Evolutionary conservation across 2,329 filamentous ascomycete species (phyloP).

Genomic region (Trichoderma koningii): DNA sequence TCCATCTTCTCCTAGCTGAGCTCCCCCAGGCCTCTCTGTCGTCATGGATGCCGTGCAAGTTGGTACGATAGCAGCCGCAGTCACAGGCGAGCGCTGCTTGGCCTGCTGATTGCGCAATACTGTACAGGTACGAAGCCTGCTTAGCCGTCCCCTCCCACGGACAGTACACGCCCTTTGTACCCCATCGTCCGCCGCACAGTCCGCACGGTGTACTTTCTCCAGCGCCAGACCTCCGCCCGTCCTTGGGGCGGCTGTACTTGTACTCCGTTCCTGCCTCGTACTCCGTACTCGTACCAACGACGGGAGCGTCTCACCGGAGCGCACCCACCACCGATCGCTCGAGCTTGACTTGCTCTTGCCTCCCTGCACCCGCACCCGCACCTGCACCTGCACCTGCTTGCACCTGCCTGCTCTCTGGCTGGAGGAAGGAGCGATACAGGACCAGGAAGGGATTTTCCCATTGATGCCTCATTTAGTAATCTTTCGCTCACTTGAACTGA

Average conservation of each 20-base stretch:
- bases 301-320: background rate
- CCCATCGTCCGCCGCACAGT: slow-evolving; percentile 18
- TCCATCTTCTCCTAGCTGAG: slow-evolving; percentile 18
- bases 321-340: slow-evolving; percentile 6
- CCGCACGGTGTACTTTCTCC: slow-evolving; percentile 44
- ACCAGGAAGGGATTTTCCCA: too few relatives aligned
- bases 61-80: slow-evolving; percentile 1
- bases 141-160: slow-evolving; percentile 40
- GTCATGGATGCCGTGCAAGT: slow-evolving; percentile 14
- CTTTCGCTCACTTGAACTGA: too few relatives aligned
- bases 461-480: too few relatives aligned
- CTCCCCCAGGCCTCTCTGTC: background rate
- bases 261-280: slow-evolving; percentile 1
- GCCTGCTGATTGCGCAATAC: slow-evolving; percentile 37
- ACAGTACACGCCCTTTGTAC: slow-evolving; percentile 43
- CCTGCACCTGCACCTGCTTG: slow-evolving; percentile 1
- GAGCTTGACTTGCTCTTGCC: background rate
- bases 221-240: slow-evolving; percentile 13
- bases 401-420: too few relatives aligned
- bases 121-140: slow-evolving; percentile 43
- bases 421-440: too few relatives aligned
- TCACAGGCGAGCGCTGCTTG: slow-evolving; percentile 14
- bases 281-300: too few relatives aligned
- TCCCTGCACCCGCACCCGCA: slow-evolving; percentile 10
- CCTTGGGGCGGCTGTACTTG: slow-evolving; percentile 16